phyloP scores from a whole-genome alignment of 768 basidiomycete species.

The Tricholoma saponaceum region DNA sequence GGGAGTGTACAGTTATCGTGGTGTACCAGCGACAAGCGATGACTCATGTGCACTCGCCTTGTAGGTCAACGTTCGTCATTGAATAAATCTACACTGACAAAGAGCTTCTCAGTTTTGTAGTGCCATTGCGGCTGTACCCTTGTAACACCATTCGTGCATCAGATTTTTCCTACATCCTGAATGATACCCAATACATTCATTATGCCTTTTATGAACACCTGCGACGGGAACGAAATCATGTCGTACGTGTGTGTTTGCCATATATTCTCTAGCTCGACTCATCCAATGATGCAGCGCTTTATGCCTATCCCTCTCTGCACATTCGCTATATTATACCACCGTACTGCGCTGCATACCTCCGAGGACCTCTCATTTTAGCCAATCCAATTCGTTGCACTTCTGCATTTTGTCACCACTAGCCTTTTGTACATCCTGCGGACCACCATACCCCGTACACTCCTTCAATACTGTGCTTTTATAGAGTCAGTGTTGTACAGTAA shows the following conservation, averaged over 20 bases:
- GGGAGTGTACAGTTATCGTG: conserved; percentile 79
- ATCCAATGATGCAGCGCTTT: conserved; percentile 4
- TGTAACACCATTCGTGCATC: background rate
- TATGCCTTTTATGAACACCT: conserved; percentile 9
- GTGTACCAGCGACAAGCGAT: conserved; percentile 53
- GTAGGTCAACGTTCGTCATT: background rate
- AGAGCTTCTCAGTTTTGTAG: background rate
- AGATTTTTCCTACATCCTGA: background rate
- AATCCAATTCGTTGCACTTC: conserved; percentile 9
- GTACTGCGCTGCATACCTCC: conserved; percentile 4
- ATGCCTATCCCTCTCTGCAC: conserved; percentile 8
- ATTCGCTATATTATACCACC: conserved; percentile 3
- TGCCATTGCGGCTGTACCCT: background rate
- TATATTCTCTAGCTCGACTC: background rate
- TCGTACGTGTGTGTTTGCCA: conserved; percentile 8
- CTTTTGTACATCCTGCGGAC: conserved; percentile 10
- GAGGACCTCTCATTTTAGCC: background rate
- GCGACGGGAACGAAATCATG: conserved; percentile 15
- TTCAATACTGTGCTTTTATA: conserved; percentile 4
- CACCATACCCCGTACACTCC: background rate
- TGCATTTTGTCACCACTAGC: background rate
- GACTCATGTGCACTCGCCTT: background rate
- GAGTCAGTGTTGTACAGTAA: background rate
- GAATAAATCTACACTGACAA: background rate
- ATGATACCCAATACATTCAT: background rate